Conservation (phyloP, 345 rosid species). For the Eucalyptus dawsonii region DNA sequence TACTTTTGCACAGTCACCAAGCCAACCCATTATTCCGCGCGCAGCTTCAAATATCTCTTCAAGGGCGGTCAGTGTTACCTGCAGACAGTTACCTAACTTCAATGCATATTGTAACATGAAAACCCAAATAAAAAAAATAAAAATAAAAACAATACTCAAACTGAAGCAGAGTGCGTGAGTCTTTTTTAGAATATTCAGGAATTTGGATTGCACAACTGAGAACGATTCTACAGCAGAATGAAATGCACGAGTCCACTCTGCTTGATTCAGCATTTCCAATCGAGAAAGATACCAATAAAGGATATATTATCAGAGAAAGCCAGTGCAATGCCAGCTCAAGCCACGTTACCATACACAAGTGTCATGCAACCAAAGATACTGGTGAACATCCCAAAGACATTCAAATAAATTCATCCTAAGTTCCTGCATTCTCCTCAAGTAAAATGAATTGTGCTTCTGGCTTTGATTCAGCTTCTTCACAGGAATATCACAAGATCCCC, state of each 20-base stretch:
- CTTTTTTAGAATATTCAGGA: neutral
- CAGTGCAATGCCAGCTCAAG: neutral
- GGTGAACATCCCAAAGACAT: neutral
- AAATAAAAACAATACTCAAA: neutral
- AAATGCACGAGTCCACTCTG: neutral
- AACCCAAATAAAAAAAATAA: neutral
- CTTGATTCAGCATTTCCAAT: neutral
- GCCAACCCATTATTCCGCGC: slow-evolving; percentile 92
- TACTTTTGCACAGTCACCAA: slow-evolving; percentile 95
- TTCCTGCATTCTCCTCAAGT: neutral
- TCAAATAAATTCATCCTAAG: neutral
- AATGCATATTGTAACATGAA: neutral
- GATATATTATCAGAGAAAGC: neutral
- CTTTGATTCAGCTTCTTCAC: neutral
- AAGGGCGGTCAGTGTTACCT: slow-evolving; percentile 92
- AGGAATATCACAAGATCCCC: neutral
- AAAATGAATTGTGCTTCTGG: neutral
- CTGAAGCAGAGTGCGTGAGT: neutral
- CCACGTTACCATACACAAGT: neutral
- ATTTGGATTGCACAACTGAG: neutral
- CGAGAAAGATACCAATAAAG: neutral
- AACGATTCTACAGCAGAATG: neutral
- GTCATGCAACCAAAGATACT: neutral
- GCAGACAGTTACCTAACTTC: neutral
- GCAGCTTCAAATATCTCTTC: slow-evolving; percentile 94